These are phyloP conservation scores for Pedinophyceae sp. DNA, from an alignment of 139 green algal species.

Conservation along the genomic window DNA sequence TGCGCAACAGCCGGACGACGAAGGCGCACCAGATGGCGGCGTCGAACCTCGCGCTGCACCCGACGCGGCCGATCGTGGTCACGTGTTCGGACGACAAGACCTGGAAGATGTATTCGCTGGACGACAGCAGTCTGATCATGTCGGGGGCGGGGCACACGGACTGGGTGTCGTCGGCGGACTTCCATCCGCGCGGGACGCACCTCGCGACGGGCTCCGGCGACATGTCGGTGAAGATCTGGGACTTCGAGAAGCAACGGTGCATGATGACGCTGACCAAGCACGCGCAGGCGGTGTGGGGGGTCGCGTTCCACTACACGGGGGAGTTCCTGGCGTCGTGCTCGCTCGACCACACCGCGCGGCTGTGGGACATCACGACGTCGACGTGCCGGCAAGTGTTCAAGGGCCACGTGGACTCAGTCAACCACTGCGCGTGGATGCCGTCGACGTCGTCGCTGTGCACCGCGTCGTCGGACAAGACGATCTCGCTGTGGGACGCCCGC, in stretches of 20 bases:
- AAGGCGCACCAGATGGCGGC: conserved; percentile 6
- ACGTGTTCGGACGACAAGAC: conserved; percentile 60
- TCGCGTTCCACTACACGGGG: conserved; percentile 49
- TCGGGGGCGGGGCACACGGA: conserved; percentile 59
- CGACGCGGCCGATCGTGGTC: conserved; percentile 59
- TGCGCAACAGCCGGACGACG: neutral
- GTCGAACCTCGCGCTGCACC: conserved; percentile 52
- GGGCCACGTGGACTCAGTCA: conserved; percentile 74
- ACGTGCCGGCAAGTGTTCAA: conserved; percentile 35
- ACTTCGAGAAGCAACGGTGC: conserved; percentile 64
- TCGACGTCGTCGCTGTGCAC: conserved; percentile 35
- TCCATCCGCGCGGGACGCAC: conserved; percentile 36
- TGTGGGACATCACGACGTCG: conserved; percentile 37
- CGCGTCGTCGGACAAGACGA: conserved; percentile 66
- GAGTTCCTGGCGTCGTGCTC: conserved; percentile 51
- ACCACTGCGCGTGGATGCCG: conserved; percentile 60
- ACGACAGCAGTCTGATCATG: conserved; percentile 54
- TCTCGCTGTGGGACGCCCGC: conserved; percentile 62
- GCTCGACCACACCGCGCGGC: conserved; percentile 58
- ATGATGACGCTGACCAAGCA: conserved; percentile 59
- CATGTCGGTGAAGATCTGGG: conserved; percentile 52
- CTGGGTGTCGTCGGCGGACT: conserved; percentile 64
- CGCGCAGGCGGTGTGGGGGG: conserved; percentile 42
- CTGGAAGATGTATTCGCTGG: conserved; percentile 56
- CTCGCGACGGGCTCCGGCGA: conserved; percentile 25